A percentile compares a stretch with the other conserved stretches of the same genome.
These are phyloP conservation scores for Apium graveolens DNA, from an alignment of 129 eudicot species.

Conservation along the genomic window DNA sequence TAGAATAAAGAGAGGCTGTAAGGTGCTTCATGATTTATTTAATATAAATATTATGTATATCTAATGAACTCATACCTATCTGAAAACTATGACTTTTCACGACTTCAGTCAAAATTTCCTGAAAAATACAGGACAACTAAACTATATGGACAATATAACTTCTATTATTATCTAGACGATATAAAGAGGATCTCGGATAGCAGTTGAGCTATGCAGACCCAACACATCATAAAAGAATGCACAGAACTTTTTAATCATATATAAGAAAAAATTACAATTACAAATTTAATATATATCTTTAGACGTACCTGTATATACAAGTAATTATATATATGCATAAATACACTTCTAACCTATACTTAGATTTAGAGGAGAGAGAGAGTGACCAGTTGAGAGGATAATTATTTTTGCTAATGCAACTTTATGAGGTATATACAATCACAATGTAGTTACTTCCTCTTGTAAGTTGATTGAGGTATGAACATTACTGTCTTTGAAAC, in stretches of 20 bases:
- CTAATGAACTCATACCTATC: not conserved
- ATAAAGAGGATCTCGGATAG: not conserved
- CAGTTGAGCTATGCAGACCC: not conserved
- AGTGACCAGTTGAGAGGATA: not conserved
- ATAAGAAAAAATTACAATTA: not conserved
- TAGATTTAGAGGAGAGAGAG: not conserved
- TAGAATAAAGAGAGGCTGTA: not conserved
- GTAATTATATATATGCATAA: not conserved
- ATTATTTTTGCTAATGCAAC: not conserved
- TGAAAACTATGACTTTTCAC: not conserved
- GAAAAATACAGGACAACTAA: not conserved
- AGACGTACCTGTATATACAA: not conserved
- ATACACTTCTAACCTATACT: not conserved
- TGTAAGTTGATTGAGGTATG: not conserved
- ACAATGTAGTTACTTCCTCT: not conserved
- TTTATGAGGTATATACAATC: too few relatives aligned
- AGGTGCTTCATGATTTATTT: not conserved
- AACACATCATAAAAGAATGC: not conserved
- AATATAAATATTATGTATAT: not conserved
- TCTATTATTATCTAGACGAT: not conserved
- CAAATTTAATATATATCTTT: not conserved
- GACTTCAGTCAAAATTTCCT: not conserved
- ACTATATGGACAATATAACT: not conserved
- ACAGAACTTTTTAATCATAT: not conserved
- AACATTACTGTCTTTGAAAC: constrained; percentile 7